Evolutionary conservation across 1,284 basidiomycete genomes (phyloP).

Genomic region (Pterula multifida): DNA sequence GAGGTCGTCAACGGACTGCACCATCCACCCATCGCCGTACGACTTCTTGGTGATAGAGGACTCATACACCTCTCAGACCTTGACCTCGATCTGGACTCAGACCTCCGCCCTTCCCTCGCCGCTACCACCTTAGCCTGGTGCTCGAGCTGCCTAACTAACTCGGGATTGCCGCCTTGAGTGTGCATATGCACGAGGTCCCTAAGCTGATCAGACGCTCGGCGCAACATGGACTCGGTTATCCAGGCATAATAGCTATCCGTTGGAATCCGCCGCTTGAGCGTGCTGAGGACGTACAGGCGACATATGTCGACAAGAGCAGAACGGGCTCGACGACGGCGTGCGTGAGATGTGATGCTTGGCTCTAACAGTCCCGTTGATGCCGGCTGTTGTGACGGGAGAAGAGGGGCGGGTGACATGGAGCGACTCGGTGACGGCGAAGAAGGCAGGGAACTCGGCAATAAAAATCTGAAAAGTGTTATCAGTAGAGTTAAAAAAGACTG

Average conservation of each 20-base stretch:
- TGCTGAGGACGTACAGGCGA: neutral
- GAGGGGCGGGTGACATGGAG: neutral
- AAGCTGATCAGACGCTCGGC: neutral
- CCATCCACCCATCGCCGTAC: neutral
- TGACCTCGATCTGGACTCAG: neutral
- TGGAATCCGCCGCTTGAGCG: neutral
- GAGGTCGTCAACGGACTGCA: neutral
- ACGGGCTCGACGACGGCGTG: neutral
- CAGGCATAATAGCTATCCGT: neutral
- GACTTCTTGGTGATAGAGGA: neutral
- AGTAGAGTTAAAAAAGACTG: conserved; percentile 10
- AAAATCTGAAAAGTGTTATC: neutral
- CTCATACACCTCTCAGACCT: neutral
- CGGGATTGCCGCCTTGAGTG: neutral
- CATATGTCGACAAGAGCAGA: neutral
- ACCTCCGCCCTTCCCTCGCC: neutral
- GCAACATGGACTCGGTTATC: neutral
- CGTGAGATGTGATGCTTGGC: neutral
- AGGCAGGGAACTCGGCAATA: neutral
- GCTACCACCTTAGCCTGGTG: neutral
- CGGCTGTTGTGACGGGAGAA: neutral
- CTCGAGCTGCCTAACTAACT: neutral
- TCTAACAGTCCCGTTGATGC: neutral
- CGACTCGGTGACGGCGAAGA: neutral
- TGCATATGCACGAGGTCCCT: neutral